Percentiles rank a stretch among this genome's conserved stretches.
These are phyloP conservation scores for Scedosporium aurantiacum DNA, from an alignment of 2,329 filamentous ascomycete genomes.

Conservation along the genomic window DNA sequence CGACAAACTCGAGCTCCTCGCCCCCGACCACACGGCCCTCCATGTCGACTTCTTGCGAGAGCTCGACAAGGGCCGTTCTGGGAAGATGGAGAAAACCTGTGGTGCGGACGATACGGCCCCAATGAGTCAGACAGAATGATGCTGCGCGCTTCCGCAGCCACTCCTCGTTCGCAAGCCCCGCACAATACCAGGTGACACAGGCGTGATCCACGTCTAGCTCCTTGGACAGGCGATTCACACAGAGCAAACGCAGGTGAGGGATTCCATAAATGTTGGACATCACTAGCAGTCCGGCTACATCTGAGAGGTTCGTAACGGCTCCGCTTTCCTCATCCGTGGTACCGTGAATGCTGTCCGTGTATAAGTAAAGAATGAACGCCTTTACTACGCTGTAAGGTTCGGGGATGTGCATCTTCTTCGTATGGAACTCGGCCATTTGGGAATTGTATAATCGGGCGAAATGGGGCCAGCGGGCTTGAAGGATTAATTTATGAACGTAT, in stretches of 20 bases:
- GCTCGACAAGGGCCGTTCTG: slow-evolving; percentile 69
- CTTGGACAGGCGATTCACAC: slow-evolving; percentile 78
- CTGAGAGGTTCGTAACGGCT: slow-evolving; percentile 66
- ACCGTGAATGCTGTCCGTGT: slow-evolving; percentile 78
- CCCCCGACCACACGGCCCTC: slow-evolving; percentile 87
- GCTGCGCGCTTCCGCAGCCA: slow-evolving; percentile 87
- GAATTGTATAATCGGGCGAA: slow-evolving; percentile 85
- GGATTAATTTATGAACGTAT: slow-evolving; percentile 87
- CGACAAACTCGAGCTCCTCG: slow-evolving; percentile 60
- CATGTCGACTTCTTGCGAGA: slow-evolving; percentile 86
- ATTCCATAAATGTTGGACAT: slow-evolving; percentile 99
- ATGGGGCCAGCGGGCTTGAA: slow-evolving; percentile 93
- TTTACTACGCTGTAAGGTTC: slow-evolving; percentile 91
- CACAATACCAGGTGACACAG: slow-evolving; percentile 92
- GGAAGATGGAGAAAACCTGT: slow-evolving; percentile 74
- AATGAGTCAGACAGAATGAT: slow-evolving; percentile 81
- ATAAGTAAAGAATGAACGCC: slow-evolving; percentile 91
- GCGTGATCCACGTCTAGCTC: slow-evolving; percentile 93
- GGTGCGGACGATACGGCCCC: slow-evolving; percentile 87
- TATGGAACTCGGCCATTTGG: slow-evolving; percentile 96
- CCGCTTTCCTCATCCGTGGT: slow-evolving; percentile 43
- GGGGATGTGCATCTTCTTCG: slow-evolving; percentile 93
- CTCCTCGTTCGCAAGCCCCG: slow-evolving; percentile 79
- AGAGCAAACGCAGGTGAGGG: slow-evolving; percentile 79
- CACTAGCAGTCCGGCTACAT: slow-evolving; percentile 87